Base-by-base conservation (phyloP, 306 rosid species). In the Erythrophleum fordii region DNA sequence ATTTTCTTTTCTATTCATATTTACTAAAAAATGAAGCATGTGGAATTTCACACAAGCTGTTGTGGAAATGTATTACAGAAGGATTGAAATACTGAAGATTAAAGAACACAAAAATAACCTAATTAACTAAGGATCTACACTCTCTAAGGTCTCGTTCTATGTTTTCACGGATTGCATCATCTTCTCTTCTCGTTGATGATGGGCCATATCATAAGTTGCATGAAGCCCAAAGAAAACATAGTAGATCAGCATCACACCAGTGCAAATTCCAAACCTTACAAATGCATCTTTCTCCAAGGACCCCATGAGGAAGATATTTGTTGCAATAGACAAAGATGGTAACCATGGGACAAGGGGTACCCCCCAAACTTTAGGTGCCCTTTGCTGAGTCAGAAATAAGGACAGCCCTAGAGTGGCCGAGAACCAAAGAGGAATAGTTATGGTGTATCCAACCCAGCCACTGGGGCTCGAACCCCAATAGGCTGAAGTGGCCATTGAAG, bases 291-390 rank as follows among this genome's bases (percentile, higher is more conserved):
- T 44, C 20, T 44, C 84, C 75, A 93, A 62, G 69, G 94, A 89
- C 44, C 97, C 97, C 96, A 91, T 91, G 16, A 93, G 97, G 67
- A 93, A 91, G 3, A 90, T 11, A 83, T 91, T 93, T 11, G 79
- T 87, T 9, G 91, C 97, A 59, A 93, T 90, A 31, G 97, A 93
- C 82, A 90, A 62, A 77, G 93, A 89, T 25, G 97, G 97, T 22
- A 93, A 31, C 97, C 97, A 91, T 25, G 97, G 97, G 9, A 93
- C 97, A 70, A 91, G 90, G 3, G 97, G 97, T 53, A 93, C 97
- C 0, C 92, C 97, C 97, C 97, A 93, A 76, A 91, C 89, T 61
- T 56, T 93, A 5, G 97, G 94, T 20, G 48, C 68, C 80, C 94
- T 90, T 81, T 90, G 92, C 72, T 87, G 90, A 23, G 85, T 84